Base-by-base conservation (phyloP, 129 eudicot species). In the sunflower (Helianthus annuus) region DNA sequence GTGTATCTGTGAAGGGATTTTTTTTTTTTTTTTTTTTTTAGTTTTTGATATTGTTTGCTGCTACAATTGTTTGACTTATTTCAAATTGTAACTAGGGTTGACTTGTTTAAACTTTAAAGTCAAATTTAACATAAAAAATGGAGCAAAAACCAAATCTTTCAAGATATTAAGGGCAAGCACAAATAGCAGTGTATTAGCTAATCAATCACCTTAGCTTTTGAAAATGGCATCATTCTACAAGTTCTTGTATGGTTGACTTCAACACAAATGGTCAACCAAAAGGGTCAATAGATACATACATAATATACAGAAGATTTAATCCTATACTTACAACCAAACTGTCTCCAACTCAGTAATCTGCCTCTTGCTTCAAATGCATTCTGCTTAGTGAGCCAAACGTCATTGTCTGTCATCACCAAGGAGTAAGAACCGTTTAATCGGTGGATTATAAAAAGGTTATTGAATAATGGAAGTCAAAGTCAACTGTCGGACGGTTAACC, bases 301-400 rank as follows among this genome's bases (percentile, higher is more conserved):
- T 70, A 63, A 76, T 78, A 24, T 78, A 64, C 82, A 78, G 15
- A 16, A 44, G 77, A 15, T 64, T 78, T 15, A 64, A 42, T 54
- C 42, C 66, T 78, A 46, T 71, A 71, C 77, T 78, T 71, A 63
- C 82, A 78, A 71, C 39, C 82, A 71, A 29, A 12, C 66, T 32
- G n/a, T 71, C 77, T 75, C 54, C 56, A 64, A 14, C 56, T 84
- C 85, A 87, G 65, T 84, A 87, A 29, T 81, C 77, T 4, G 87
- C 85, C 67, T 87, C 92, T 74, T 84, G 89, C 83, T 87, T 87
- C 81, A 82, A 40, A 6, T 70, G 83, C 79, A 82, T 70, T 68
- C 78, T 72, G 68, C 75, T 82, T 72, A 84, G 61, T 24, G 89
- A 77, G 19, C 89, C 76, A 40, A 79, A 82, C 39, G 69, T 46